A percentile compares a stretch with the other conserved stretches of the same genome.
phyloP scores from a whole-genome alignment of 257 asterid genomes.

The Voacanga thouarsii region DNA sequence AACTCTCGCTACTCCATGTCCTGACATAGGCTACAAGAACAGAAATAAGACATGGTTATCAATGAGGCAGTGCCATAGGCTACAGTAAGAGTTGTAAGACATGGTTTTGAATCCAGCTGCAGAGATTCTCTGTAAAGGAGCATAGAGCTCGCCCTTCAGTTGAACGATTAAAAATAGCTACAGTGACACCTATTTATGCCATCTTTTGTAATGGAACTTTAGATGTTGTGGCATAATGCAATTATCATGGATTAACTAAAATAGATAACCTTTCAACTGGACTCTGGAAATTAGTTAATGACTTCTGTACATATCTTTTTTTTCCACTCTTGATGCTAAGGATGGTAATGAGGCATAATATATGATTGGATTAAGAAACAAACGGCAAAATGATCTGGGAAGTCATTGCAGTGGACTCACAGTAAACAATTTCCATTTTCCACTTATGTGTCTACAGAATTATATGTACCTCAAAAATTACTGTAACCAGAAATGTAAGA shows the following conservation, averaged over 20 bases:
- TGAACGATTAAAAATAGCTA: not conserved
- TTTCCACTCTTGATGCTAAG: no score
- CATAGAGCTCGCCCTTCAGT: not conserved
- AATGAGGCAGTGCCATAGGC: no score
- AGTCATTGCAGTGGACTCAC: not conserved
- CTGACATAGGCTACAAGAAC: constrained; percentile 27
- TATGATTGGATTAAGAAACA: not conserved
- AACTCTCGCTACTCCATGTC: no score
- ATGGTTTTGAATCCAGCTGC: not conserved
- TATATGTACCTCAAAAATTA: not conserved
- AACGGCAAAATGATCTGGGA: not conserved
- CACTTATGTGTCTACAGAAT: not conserved
- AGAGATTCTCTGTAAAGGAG: not conserved
- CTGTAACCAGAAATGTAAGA: not conserved
- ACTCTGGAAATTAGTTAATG: not conserved
- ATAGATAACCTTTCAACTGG: not conserved
- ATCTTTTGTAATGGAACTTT: no score
- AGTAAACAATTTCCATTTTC: not conserved
- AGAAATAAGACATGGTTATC: not conserved
- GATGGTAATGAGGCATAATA: not conserved
- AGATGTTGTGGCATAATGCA: not conserved
- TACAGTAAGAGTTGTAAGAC: no score
- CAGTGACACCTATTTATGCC: no score
- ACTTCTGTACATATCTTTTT: no score
- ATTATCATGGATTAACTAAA: not conserved